These are phyloP conservation scores for Antarctomyces pellizariae DNA, from an alignment of 495 filamentous ascomycete genomes.

Conservation along the genomic window DNA sequence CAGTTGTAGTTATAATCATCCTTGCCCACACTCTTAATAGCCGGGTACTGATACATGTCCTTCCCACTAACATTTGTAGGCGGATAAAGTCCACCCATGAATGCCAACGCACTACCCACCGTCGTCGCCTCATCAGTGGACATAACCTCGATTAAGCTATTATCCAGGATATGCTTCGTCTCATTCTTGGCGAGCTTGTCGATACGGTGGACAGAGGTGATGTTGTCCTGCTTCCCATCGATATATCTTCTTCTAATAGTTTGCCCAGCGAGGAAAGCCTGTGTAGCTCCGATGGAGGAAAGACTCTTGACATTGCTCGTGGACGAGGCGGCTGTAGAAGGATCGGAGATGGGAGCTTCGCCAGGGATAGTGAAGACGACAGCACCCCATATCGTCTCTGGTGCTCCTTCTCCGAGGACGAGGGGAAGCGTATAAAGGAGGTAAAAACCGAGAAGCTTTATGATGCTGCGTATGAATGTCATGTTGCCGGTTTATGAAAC, in stretches of 20 bases:
- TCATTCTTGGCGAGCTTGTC: too few relatives aligned
- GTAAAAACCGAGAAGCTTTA: background rate
- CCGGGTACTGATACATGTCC: conserved; percentile 39
- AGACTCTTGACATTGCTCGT: conserved; percentile 16
- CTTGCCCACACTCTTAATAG: conserved; percentile 22
- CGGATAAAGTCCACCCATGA: conserved; percentile 50
- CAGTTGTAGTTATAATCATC: conserved; percentile 29
- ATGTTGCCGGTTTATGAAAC: background rate
- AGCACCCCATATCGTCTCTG: conserved; percentile 25
- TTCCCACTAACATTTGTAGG: conserved; percentile 19
- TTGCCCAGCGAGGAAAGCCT: conserved; percentile 26
- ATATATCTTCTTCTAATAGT: conserved; percentile 30
- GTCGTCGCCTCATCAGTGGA: conserved; percentile 24
- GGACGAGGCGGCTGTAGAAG: too few relatives aligned
- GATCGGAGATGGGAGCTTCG: conserved; percentile 20
- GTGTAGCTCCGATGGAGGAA: conserved; percentile 34
- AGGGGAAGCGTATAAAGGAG: background rate
- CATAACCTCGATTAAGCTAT: conserved; percentile 22
- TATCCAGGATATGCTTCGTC: too few relatives aligned
- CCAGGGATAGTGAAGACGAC: conserved; percentile 37
- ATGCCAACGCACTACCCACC: conserved; percentile 35
- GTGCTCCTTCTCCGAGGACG: background rate
- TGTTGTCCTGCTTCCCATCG: conserved; percentile 13
- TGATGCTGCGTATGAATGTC: background rate
- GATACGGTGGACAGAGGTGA: conserved; percentile 18